These are phyloP conservation scores for Neonectria faginata DNA, from an alignment of 2,329 filamentous ascomycete species.

Conservation along the genomic window DNA sequence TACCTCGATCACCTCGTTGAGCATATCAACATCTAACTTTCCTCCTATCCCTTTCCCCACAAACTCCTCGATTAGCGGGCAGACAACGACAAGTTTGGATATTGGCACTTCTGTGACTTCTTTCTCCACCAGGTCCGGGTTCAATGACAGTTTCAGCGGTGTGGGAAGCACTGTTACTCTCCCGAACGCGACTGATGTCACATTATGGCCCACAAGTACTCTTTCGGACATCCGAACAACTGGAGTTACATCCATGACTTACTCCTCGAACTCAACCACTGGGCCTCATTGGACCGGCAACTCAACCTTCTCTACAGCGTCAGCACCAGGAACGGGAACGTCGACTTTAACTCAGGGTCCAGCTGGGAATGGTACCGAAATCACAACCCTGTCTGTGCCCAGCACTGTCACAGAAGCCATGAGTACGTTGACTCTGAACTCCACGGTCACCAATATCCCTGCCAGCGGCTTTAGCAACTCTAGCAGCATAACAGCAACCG, in stretches of 20 bases:
- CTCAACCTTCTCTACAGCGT: conserved; percentile 13
- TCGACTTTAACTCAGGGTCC: conserved; percentile 14
- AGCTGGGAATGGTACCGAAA: conserved; percentile 19
- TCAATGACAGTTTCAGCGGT: conserved; percentile 20
- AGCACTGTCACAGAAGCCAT: conserved; percentile 9
- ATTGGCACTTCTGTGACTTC: conserved; percentile 3
- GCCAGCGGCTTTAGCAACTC: conserved; percentile 16
- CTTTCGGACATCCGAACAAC: conserved; percentile 14
- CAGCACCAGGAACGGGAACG: conserved; percentile 4
- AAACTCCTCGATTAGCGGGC: conserved; percentile 22
- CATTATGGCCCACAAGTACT: conserved; percentile 14
- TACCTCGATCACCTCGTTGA: conserved; percentile 14
- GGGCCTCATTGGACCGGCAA: conserved; percentile 18
- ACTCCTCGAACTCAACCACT: conserved; percentile 22
- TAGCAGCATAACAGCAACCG: conserved; percentile 13
- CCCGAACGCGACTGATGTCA: conserved; percentile 34
- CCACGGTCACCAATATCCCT: conserved; percentile 9
- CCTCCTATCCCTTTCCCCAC: conserved; percentile 18
- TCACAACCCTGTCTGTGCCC: conserved; percentile 16
- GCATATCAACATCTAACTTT: conserved; percentile 13
- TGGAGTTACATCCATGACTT: conserved; percentile 14
- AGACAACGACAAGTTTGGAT: conserved; percentile 15
- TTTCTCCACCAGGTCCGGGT: conserved; percentile 18
- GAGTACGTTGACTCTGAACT: conserved; percentile 20
- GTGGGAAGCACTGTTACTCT: conserved; percentile 29